Conservation (phyloP, 805 yeast species). For the Priceomyces medius region DNA sequence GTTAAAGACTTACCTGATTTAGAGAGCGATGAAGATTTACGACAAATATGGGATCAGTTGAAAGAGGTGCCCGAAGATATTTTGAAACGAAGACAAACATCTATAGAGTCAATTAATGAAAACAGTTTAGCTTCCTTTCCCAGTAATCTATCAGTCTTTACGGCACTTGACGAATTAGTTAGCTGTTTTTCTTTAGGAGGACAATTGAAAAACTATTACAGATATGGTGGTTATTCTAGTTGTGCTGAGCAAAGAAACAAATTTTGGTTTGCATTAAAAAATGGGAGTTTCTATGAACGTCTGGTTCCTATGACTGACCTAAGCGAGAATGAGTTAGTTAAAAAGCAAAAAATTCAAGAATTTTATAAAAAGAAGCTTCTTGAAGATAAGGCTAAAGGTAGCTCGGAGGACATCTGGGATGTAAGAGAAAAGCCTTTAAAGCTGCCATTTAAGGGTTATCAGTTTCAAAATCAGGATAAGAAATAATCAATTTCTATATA, state of each 20-base stretch:
- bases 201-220: constrained; percentile 76
- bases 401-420: constrained; percentile 86
- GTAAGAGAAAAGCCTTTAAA: constrained; percentile 32
- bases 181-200: constrained; percentile 91
- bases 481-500: neutral
- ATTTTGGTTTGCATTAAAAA: constrained; percentile 74
- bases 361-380: constrained; percentile 66
- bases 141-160: constrained; percentile 44
- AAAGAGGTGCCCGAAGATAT: constrained; percentile 30
- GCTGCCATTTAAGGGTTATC: constrained; percentile 35
- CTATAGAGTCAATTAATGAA: constrained; percentile 20
- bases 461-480: neutral
- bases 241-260: constrained; percentile 72
- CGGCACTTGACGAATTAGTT: constrained; percentile 83
- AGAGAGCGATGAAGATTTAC: constrained; percentile 26
- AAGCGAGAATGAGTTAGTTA: constrained; percentile 46
- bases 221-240: constrained; percentile 74
- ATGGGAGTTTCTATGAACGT: constrained; percentile 33
- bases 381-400: constrained; percentile 63
- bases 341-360: constrained; percentile 54
- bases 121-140: constrained; percentile 27
- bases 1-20: constrained; percentile 4
- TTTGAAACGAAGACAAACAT: constrained; percentile 20
- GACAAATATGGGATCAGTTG: constrained; percentile 30
- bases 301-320: constrained; percentile 15